Percentiles rank a stretch among this genome's conserved stretches.
Conservation (phyloP, 2,329 filamentous ascomycete genomes). For the Trichoderma pleuroti region DNA sequence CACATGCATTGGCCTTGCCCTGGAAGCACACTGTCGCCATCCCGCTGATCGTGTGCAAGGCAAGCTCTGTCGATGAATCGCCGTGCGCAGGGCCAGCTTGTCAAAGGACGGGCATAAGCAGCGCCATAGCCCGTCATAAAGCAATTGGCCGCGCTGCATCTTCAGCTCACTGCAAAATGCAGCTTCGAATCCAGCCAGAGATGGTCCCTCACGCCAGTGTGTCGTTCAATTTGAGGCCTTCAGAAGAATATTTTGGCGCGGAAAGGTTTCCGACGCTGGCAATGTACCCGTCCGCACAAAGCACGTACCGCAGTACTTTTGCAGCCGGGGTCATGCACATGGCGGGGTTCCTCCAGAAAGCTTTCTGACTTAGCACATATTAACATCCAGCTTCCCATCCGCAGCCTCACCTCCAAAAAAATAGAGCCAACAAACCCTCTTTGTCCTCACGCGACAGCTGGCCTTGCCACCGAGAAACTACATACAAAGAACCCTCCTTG, state of each 20-base stretch:
- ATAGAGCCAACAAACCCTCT: not conserved
- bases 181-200: not conserved
- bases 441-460: not conserved
- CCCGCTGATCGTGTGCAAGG: slow-evolving; percentile 5
- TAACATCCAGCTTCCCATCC: not conserved
- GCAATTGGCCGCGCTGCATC: slow-evolving; percentile 34
- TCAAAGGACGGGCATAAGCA: slow-evolving; percentile 59
- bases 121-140: slow-evolving; percentile 60
- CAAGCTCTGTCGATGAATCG: slow-evolving; percentile 26
- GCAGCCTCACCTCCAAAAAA: not conserved
- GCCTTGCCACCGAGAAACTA: not conserved
- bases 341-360: slow-evolving; percentile 24
- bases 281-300: not conserved
- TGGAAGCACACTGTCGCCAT: slow-evolving; percentile 18
- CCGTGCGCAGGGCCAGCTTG: slow-evolving; percentile 33
- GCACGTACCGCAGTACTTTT: not conserved
- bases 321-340: slow-evolving; percentile 30
- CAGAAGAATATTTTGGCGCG: slow-evolving; percentile 1
- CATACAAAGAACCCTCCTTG: not conserved
- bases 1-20: slow-evolving; percentile 17
- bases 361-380: not conserved
- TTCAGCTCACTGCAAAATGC: not conserved
- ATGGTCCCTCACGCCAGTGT: not conserved
- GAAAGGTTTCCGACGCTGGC: slow-evolving; percentile 9
- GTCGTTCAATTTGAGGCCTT: not conserved